Evolutionary conservation across 495 filamentous ascomycete genomes (phyloP).

Genomic region (Tuber brumale): DNA sequence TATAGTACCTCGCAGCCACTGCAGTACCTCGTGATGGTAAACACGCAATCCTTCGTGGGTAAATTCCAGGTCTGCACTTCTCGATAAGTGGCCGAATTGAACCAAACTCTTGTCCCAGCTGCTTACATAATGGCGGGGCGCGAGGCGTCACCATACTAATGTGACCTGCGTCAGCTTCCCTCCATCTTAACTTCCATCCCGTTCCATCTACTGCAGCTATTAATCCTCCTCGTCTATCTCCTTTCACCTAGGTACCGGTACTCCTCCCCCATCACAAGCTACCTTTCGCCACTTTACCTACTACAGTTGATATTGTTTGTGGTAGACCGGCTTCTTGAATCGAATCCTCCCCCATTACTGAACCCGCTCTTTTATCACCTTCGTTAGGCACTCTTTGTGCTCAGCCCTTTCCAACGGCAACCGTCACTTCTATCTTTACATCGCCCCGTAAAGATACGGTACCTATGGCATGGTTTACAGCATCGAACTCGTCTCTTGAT

Average conservation of each 20-base stretch:
- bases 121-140: slow-evolving; percentile 36
- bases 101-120: not conserved
- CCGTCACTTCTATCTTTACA: slow-evolving; percentile 14
- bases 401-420: slow-evolving; percentile 1
- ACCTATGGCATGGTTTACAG: slow-evolving; percentile 84
- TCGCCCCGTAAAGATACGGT: slow-evolving; percentile 24
- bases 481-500: slow-evolving; percentile 78
- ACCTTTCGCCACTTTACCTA: not conserved
- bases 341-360: not conserved
- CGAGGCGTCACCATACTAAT: slow-evolving; percentile 20
- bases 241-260: not conserved
- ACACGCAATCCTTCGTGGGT: not conserved
- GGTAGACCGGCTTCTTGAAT: not conserved
- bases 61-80: not conserved
- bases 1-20: not conserved
- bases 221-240: not conserved
- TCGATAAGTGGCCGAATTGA: not conserved
- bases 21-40: slow-evolving; percentile 13
- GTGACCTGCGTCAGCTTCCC: slow-evolving; percentile 27
- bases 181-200: slow-evolving; percentile 17
- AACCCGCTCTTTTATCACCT: not conserved
- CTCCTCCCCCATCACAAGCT: not conserved
- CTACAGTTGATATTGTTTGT: slow-evolving; percentile 3
- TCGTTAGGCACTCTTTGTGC: not conserved
- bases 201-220: slow-evolving; percentile 12